Conservation (phyloP, 2,329 filamentous ascomycete species). For the Delphinella strobiligena region DNA sequence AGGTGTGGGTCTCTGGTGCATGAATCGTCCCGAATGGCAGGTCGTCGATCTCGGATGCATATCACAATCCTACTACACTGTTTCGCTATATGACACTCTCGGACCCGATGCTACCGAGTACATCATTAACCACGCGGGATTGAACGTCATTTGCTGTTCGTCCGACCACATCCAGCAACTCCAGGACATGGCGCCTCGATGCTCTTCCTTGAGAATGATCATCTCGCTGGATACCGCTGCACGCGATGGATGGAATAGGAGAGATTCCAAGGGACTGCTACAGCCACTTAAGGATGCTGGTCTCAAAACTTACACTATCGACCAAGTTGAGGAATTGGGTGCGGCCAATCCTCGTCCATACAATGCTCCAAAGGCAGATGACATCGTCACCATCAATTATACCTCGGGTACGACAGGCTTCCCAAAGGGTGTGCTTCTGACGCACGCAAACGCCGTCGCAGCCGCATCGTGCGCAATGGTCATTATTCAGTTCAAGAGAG, state of each 20-base stretch:
- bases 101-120: slow-evolving; percentile 86
- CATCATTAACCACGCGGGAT: slow-evolving; percentile 13
- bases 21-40: slow-evolving; percentile 84
- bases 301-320: slow-evolving; percentile 7
- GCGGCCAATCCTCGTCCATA: slow-evolving; percentile 8
- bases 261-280: slow-evolving; percentile 5
- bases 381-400: slow-evolving; percentile 19
- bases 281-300: slow-evolving; percentile 2
- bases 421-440: slow-evolving; percentile 26
- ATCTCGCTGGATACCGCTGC: slow-evolving; percentile 7
- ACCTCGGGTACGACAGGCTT: slow-evolving; percentile 36
- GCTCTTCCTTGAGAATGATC: slow-evolving; percentile 8
- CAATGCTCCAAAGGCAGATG: slow-evolving; percentile 6
- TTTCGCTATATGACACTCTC: slow-evolving; percentile 93
- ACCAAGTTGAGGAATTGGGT: slow-evolving; percentile 8
- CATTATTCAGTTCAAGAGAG: slow-evolving; percentile 2
- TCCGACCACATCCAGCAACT: slow-evolving; percentile 9
- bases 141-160: slow-evolving; percentile 6
- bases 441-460: slow-evolving; percentile 17
- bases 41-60: slow-evolving; percentile 74
- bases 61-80: slow-evolving; percentile 77
- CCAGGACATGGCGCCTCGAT: slow-evolving; percentile 7
- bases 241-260: slow-evolving; percentile 2
- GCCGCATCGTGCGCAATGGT: slow-evolving; percentile 1
- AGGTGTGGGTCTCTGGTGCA: slow-evolving; percentile 73